Percentiles rank a stretch among this genome's conserved stretches.
phyloP scores from a whole-genome alignment of 495 filamentous ascomycete species.

The Hyaloscypha bicolor region DNA sequence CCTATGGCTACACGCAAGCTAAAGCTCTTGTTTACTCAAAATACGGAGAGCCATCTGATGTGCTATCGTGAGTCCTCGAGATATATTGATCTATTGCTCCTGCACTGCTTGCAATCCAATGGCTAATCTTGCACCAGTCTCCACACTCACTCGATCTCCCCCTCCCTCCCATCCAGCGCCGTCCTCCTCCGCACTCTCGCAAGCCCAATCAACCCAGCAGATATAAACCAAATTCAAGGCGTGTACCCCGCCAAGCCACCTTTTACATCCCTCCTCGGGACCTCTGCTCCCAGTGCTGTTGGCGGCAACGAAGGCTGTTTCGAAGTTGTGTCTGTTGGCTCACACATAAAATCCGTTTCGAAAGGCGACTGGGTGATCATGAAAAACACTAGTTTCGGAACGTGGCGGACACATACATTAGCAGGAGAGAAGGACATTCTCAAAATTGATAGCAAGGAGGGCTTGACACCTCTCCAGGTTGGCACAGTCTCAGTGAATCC shows the following conservation, averaged over 20 bases:
- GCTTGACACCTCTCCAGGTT: conserved; percentile 71
- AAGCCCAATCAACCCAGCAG: conserved; percentile 92
- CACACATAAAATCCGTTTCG: conserved; percentile 47
- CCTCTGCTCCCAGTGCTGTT: conserved; percentile 69
- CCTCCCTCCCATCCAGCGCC: conserved; percentile 73
- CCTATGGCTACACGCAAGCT: conserved; percentile 95
- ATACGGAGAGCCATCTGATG: conserved; percentile 84
- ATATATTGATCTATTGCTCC: neutral
- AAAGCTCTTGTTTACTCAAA: conserved; percentile 85
- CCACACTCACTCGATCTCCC: conserved; percentile 81
- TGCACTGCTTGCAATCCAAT: neutral
- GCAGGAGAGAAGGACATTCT: conserved; percentile 65
- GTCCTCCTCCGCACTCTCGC: conserved; percentile 70
- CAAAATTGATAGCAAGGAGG: conserved; percentile 65
- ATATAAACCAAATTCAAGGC: conserved; percentile 93
- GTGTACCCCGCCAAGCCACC: conserved; percentile 87
- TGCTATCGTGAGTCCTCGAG: conserved; percentile 59
- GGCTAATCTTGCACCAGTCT: conserved; percentile 48
- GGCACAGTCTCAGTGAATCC: conserved; percentile 91
- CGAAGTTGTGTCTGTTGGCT: conserved; percentile 72
- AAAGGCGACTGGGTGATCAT: conserved; percentile 95
- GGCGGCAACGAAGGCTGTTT: conserved; percentile 92
- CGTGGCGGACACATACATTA: conserved; percentile 89
- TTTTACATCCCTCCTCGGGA: conserved; percentile 74
- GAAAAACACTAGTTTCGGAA: conserved; percentile 76